Conservation (phyloP, 805 yeast genomes). For the Wickerhamiella musiphila region DNA sequence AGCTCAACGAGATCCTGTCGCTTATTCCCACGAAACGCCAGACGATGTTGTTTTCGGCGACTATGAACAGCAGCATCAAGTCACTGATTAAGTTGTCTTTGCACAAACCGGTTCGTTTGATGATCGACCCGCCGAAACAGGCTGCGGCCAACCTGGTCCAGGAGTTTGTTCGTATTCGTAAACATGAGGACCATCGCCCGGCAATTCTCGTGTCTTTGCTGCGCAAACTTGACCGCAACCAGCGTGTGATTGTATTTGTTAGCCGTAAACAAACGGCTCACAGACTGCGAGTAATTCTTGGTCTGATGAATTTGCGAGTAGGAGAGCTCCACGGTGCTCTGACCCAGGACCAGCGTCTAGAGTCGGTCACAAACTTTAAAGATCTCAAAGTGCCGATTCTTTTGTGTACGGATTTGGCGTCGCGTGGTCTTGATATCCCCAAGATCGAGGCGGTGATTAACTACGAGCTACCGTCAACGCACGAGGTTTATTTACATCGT, state of each 20-base stretch:
- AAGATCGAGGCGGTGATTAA: constrained; percentile 89
- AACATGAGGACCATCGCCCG: constrained; percentile 58
- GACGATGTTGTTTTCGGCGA: constrained; percentile 87
- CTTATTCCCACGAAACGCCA: constrained; percentile 84
- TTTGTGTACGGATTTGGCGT: constrained; percentile 93
- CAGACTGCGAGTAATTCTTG: constrained; percentile 64
- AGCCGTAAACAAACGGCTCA: constrained; percentile 87
- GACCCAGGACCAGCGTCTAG: constrained; percentile 80
- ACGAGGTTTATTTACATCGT: constrained; percentile 86
- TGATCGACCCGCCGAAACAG: constrained; percentile 93
- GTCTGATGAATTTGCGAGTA: constrained; percentile 60
- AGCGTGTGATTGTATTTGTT: constrained; percentile 76
- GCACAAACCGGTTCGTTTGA: constrained; percentile 78
- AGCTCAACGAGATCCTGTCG: constrained; percentile 74
- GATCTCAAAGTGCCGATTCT: constrained; percentile 68
- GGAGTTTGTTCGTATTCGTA: constrained; percentile 88
- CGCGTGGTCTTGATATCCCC: constrained; percentile 98
- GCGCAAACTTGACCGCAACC: constrained; percentile 47
- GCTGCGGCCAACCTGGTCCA: constrained; percentile 83
- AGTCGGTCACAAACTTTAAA: constrained; percentile 68
- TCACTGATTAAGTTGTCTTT: constrained; percentile 75
- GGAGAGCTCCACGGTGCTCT: constrained; percentile 68
- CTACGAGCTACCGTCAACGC: constrained; percentile 87
- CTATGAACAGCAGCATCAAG: constrained; percentile 89
- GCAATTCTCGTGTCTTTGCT: constrained; percentile 62